Percentiles rank a stretch among this genome's conserved stretches.
phyloP scores from a whole-genome alignment of 2,329 filamentous ascomycete genomes.

The Cladosporium sp. region DNA sequence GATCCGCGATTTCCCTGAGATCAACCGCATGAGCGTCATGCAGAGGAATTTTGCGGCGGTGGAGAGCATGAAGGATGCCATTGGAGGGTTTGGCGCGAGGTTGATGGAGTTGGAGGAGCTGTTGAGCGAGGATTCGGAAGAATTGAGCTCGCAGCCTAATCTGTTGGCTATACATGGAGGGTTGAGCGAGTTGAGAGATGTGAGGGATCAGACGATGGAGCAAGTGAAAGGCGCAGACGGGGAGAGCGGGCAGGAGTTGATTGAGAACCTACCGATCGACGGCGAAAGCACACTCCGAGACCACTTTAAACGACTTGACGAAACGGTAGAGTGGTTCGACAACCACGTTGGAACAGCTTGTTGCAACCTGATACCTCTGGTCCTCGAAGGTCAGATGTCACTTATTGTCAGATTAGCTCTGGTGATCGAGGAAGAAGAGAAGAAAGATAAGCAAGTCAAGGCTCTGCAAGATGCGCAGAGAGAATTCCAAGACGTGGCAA shows the following conservation, averaged over 20 bases:
- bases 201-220: conserved; percentile 93
- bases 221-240: conserved; percentile 82
- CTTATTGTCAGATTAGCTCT: conserved; percentile 89
- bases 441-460: conserved; percentile 87
- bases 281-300: conserved; percentile 75
- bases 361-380: conserved; percentile 83
- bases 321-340: conserved; percentile 91
- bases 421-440: conserved; percentile 93
- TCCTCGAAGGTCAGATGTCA: conserved; percentile 82
- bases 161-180: conserved; percentile 87
- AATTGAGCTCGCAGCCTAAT: conserved; percentile 89
- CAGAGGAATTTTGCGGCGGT: conserved; percentile 96
- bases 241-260: conserved; percentile 94
- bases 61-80: conserved; percentile 86
- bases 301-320: conserved; percentile 84
- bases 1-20: conserved; percentile 93
- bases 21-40: conserved; percentile 88
- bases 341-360: conserved; percentile 88
- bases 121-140: conserved; percentile 79
- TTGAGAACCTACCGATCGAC: conserved; percentile 68
- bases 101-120: conserved; percentile 75
- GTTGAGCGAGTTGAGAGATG: conserved; percentile 86
- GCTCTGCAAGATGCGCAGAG: conserved; percentile 92
- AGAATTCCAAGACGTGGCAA: conserved; percentile 92
- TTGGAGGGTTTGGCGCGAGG: conserved; percentile 83